Evolutionary conservation across 1,139 yeast genomes (phyloP).

Genomic region (Pichia inconspicua): DNA sequence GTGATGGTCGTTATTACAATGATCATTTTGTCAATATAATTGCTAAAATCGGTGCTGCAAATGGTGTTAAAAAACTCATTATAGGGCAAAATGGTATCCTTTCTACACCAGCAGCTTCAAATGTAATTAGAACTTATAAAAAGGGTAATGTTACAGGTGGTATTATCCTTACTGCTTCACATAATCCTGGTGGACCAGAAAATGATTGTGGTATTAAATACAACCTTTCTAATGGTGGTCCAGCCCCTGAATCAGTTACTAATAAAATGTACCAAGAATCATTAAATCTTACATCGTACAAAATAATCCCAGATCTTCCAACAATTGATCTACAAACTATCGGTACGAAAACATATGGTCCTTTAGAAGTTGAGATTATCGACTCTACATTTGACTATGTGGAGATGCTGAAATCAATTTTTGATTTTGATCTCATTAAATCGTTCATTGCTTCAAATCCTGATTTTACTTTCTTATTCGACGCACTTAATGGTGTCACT

Average conservation of each 20-base stretch:
- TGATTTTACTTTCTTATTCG: slow-evolving; percentile 71
- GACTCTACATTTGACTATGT: slow-evolving; percentile 79
- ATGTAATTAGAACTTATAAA: slow-evolving; percentile 64
- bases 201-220: slow-evolving; percentile 94
- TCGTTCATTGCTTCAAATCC: slow-evolving; percentile 49
- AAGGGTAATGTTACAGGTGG: slow-evolving; percentile 62
- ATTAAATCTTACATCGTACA: slow-evolving; percentile 50
- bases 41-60: slow-evolving; percentile 79
- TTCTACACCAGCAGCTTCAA: slow-evolving; percentile 95
- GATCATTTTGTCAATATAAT: slow-evolving; percentile 75
- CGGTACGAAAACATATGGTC: slow-evolving; percentile 44
- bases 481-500: slow-evolving; percentile 90
- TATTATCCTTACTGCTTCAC: slow-evolving; percentile 91
- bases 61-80: slow-evolving; percentile 78
- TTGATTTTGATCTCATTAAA: slow-evolving; percentile 79
- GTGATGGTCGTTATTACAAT: slow-evolving; percentile 93
- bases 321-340: slow-evolving; percentile 51
- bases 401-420: slow-evolving; percentile 70
- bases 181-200: slow-evolving; percentile 97
- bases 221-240: slow-evolving; percentile 93
- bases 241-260: slow-evolving; percentile 97
- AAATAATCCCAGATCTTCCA: slow-evolving; percentile 47
- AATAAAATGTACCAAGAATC: slow-evolving; percentile 74
- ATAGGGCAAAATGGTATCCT: slow-evolving; percentile 83
- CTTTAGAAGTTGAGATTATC: slow-evolving; percentile 66